A percentile compares a stretch with the other conserved stretches of the same genome.
phyloP scores from a whole-genome alignment of 2,329 filamentous ascomycete genomes.

The Fusarium sp. region DNA sequence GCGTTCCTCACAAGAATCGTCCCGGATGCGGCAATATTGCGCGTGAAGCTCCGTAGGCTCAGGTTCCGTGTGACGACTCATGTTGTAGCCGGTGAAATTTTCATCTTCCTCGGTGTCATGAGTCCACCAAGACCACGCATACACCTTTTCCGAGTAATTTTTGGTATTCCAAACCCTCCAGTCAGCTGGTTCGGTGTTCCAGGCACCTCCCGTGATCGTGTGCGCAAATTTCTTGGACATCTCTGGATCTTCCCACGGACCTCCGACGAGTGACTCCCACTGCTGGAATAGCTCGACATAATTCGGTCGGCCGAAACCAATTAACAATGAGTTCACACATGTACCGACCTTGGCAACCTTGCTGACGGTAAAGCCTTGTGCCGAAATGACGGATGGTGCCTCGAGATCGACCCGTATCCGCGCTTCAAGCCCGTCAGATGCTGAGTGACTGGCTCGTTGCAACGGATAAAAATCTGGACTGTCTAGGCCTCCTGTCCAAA shows the following conservation, averaged over 20 bases:
- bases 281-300: constrained; percentile 15
- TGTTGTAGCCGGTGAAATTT: constrained; percentile 2
- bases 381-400: constrained; percentile 13
- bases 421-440: constrained; percentile 12
- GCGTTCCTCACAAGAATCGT: constrained; percentile 17
- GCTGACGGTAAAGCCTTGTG: constrained; percentile 3
- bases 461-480: constrained; percentile 12
- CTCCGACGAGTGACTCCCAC: constrained; percentile 15
- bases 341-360: constrained; percentile 5
- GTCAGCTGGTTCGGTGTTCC: constrained; percentile 1
- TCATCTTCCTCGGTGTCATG: background rate
- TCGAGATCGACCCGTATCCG: background rate
- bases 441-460: constrained; percentile 5
- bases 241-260: constrained; percentile 11
- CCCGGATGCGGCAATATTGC: constrained; percentile 8
- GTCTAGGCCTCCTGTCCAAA: constrained; percentile 25
- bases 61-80: constrained; percentile 6
- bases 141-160: constrained; percentile 15
- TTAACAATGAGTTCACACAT: background rate
- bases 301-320: constrained; percentile 17
- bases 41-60: background rate
- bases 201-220: constrained; percentile 16
- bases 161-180: constrained; percentile 21
- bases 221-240: constrained; percentile 5
- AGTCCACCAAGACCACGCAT: background rate